These are phyloP conservation scores for Carex sylvatica DNA, from an alignment of 202 grass and related monocot genomes.

Conservation along the genomic window DNA sequence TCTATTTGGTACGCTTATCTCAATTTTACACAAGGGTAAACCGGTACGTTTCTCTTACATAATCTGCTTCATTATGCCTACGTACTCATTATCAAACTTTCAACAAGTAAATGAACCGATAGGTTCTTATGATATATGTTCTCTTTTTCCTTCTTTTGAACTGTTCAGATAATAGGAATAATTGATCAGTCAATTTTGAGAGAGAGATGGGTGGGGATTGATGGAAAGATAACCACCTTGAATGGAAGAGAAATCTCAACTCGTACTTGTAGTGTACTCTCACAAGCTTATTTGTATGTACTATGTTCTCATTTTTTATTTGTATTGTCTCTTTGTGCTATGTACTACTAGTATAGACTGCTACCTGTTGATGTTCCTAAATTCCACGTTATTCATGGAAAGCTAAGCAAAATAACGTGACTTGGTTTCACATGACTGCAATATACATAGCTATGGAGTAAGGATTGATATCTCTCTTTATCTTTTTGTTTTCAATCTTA, in stretches of 20 bases:
- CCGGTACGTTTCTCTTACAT: constrained; percentile 46
- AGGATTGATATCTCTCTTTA: not conserved
- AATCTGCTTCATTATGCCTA: not conserved
- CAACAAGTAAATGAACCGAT: not conserved
- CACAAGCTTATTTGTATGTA: constrained; percentile 88
- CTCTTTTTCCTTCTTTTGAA: constrained; percentile 2
- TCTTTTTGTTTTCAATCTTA: not conserved
- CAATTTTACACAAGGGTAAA: constrained; percentile 66
- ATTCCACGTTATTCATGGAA: not conserved
- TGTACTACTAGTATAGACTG: not conserved
- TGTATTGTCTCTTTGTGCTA: not conserved
- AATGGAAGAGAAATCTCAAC: constrained; percentile 73
- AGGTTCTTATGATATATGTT: not conserved
- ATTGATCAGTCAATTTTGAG: constrained; percentile 78
- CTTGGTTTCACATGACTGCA: not conserved
- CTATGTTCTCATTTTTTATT: constrained; percentile 9
- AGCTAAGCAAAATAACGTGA: not conserved
- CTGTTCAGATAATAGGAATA: constrained; percentile 63
- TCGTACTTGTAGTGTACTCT: constrained; percentile 55
- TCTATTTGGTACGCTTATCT: constrained; percentile 86
- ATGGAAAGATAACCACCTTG: constrained; percentile 67
- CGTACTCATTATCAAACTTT: not conserved
- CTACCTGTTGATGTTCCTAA: not conserved
- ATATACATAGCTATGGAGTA: not conserved
- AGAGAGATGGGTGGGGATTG: constrained; percentile 84